These are phyloP conservation scores for Triangularia verruculosa DNA, from an alignment of 2,329 filamentous ascomycete genomes.

Conservation along the genomic window DNA sequence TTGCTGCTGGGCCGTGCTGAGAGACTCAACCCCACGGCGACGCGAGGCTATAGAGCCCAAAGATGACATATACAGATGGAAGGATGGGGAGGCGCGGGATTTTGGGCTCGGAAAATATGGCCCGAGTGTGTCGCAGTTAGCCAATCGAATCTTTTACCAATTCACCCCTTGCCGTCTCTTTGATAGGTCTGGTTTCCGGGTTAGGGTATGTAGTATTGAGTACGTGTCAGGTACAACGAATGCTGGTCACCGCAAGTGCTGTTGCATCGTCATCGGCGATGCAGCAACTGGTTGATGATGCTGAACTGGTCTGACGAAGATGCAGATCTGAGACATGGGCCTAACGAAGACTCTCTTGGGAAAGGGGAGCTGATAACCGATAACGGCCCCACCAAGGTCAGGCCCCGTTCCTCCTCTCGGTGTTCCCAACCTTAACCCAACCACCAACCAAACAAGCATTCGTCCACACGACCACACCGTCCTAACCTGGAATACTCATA, in stretches of 20 bases:
- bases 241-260: neutral
- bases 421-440: slow-evolving; percentile 23
- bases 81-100: neutral
- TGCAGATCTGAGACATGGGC: slow-evolving; percentile 1
- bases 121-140: neutral
- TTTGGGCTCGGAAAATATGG: slow-evolving; percentile 12
- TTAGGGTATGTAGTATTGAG: neutral
- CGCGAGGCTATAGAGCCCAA: slow-evolving; percentile 4
- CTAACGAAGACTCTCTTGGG: neutral
- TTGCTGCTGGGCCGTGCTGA: neutral
- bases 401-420: neutral
- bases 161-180: slow-evolving; percentile 10
- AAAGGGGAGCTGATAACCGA: neutral
- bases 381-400: neutral
- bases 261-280: neutral
- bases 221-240: neutral
- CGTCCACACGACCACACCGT: neutral
- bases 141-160: neutral
- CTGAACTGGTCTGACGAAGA: neutral
- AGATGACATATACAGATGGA: neutral
- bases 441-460: slow-evolving; percentile 14
- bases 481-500: neutral
- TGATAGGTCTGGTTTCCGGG: neutral
- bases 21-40: neutral
- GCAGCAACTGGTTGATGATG: neutral